These are phyloP conservation scores for Fusarium liriodendri DNA, from an alignment of 2,329 filamentous ascomycete species.

Conservation along the genomic window DNA sequence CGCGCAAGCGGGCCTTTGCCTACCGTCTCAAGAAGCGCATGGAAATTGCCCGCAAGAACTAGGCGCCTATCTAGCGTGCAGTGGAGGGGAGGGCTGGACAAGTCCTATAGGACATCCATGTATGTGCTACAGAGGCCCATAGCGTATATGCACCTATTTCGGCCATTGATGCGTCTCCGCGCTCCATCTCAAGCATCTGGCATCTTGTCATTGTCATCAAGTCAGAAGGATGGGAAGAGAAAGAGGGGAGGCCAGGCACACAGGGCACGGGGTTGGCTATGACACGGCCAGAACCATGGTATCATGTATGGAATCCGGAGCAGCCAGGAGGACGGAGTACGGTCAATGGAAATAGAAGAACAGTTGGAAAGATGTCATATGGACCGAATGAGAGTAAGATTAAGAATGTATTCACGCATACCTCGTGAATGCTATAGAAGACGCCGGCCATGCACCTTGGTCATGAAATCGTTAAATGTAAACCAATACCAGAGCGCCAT, in stretches of 20 bases:
- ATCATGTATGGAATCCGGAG: conserved; percentile 14
- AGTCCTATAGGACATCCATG: not conserved
- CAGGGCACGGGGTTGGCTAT: conserved; percentile 20
- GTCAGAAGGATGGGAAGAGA: not conserved
- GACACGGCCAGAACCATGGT: conserved; percentile 16
- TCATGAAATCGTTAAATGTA: conserved; percentile 44
- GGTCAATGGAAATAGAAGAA: conserved; percentile 8
- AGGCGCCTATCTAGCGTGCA: not conserved
- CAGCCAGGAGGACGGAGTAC: conserved; percentile 7
- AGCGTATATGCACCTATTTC: not conserved
- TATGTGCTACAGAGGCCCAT: not conserved
- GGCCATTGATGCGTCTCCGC: not conserved
- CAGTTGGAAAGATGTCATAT: conserved; percentile 10
- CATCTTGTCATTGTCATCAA: not conserved
- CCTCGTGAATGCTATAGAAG: conserved; percentile 47
- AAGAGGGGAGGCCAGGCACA: conserved; percentile 31
- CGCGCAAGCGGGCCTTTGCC: conserved; percentile 71
- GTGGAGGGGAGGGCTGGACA: not conserved
- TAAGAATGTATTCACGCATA: conserved; percentile 48
- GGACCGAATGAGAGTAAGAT: conserved; percentile 30
- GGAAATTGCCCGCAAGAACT: conserved; percentile 44
- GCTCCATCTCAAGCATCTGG: not conserved
- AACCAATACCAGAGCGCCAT: conserved; percentile 39
- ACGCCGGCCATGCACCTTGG: conserved; percentile 45
- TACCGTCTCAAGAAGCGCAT: conserved; percentile 57